Base-by-base conservation (phyloP, 164 flowering plant species). In the Annona cherimola region DNA sequence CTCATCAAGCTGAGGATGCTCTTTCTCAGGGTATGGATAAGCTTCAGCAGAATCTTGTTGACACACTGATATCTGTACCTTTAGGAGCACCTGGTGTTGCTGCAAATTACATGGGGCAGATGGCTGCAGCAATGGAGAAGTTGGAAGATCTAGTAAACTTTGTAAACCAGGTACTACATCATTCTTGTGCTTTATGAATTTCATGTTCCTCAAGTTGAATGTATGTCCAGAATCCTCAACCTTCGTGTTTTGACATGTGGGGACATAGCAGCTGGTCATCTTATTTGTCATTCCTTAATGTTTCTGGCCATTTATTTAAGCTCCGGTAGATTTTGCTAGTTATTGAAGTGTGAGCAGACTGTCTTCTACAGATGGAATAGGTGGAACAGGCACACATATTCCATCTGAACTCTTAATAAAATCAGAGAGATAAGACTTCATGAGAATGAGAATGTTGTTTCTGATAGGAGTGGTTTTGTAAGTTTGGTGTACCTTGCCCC, bases 1-100 rank as follows among this genome's bases (percentile, higher is more conserved):
- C 97, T 79, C 92, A 87, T 78, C 98, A 95, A 83, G 94, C 92
- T n/a, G 99, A 95, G 80, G 99, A 95, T 75, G 97, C 99, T 45
- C 89, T 95, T 64, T 81, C 93, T 42, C 98, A 90, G 75, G 99
- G 99, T 61, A 88, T 95, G 99, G 94, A 88, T 0, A 90, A 87
- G 78, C 94, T 95, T 55, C 96, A 88, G 79, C 83, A 80, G 60
- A 86, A 79, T 68, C 81, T 95, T 54, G 75, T 89, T 1, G 88
- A 87, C 67, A 66, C 90, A 5, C 78, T 94, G 45, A 90, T 85
- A 20, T 78, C 77, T 60, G 87, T 88, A 76, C 83, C 76, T 45
- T 70, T 82, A 55, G 87, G 79, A 41, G 88, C 85, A n/a, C 43
- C 69, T 50, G 71, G 66, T 42, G 73, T 55, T 73, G 72, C 40